Percentiles rank a stretch among this genome's conserved stretches.
Evolutionary conservation across 352 stramenopile genomes (phyloP).

Genomic region (Thraustotheca clavata): DNA sequence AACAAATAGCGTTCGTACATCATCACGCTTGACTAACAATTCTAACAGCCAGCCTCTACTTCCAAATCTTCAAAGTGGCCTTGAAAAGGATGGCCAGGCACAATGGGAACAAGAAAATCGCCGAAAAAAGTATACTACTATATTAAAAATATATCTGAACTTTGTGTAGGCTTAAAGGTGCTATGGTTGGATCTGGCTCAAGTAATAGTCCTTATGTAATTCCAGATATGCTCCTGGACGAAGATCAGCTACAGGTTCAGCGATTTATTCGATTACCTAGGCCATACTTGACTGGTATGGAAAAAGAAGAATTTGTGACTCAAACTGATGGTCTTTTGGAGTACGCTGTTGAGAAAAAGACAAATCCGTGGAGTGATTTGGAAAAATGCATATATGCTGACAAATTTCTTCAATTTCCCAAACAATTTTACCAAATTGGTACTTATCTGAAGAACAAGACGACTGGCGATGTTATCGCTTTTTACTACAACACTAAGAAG

Average conservation of each 20-base stretch:
- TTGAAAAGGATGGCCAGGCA: conserved; percentile 56
- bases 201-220: conserved; percentile 32
- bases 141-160: not conserved
- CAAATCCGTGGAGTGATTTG: conserved; percentile 96
- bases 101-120: conserved; percentile 71
- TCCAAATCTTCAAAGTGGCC: conserved; percentile 37
- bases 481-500: conserved; percentile 99
- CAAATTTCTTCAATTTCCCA: conserved; percentile 98
- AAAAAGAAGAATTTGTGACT: not conserved
- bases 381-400: conserved; percentile 99
- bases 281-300: conserved; percentile 1
- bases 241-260: conserved; percentile 30
- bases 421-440: conserved; percentile 97
- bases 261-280: conserved; percentile 8
- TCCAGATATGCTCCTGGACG: conserved; percentile 72
- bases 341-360: conserved; percentile 49
- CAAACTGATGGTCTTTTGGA: not conserved
- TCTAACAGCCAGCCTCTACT: conserved; percentile 60
- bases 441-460: conserved; percentile 92
- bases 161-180: conserved; percentile 49
- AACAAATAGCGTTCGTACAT: conserved; percentile 49
- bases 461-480: conserved; percentile 93
- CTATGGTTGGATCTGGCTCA: conserved; percentile 39
- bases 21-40: conserved; percentile 80
- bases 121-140: conserved; percentile 40